Evolutionary conservation across 2,329 filamentous ascomycete genomes (phyloP).

Genomic region (Elsinoe necatrix): DNA sequence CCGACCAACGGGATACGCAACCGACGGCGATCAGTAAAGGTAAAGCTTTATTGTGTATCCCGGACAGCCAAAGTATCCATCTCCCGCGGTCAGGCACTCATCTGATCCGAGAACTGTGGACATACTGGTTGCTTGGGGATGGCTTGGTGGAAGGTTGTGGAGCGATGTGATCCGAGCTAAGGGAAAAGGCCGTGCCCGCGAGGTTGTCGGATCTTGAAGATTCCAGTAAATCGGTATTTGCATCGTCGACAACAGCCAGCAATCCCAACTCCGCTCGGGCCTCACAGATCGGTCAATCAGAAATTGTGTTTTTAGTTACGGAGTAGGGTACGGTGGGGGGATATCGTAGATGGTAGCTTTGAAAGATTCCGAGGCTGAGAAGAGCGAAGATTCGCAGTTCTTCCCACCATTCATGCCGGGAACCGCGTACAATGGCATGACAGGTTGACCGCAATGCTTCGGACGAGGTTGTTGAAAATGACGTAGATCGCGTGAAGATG

Average conservation of each 20-base stretch:
- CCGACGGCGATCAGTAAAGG: constrained; percentile 3
- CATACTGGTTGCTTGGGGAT: neutral
- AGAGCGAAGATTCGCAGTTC: neutral
- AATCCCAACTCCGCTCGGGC: constrained; percentile 7
- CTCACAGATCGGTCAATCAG: neutral
- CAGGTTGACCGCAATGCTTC: neutral
- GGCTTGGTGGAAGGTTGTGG: neutral
- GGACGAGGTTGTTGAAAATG: constrained; percentile 3
- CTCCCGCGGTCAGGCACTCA: neutral
- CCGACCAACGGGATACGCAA: constrained; percentile 6
- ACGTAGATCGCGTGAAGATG: constrained; percentile 8
- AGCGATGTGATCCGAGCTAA: neutral
- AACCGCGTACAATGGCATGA: neutral
- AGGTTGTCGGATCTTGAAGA: constrained; percentile 8
- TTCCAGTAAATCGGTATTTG: constrained; percentile 12
- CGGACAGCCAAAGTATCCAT: constrained; percentile 4
- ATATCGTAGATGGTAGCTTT: neutral
- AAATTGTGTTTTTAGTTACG: neutral
- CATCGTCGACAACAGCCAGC: constrained; percentile 4
- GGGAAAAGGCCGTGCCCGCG: neutral
- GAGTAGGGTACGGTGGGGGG: neutral
- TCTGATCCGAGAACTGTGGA: neutral
- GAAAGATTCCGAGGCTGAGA: neutral
- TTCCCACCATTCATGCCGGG: neutral
- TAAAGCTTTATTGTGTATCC: neutral